phyloP scores from a whole-genome alignment of 2,329 filamentous ascomycete species.

The Neofusicoccum cordaticola region DNA sequence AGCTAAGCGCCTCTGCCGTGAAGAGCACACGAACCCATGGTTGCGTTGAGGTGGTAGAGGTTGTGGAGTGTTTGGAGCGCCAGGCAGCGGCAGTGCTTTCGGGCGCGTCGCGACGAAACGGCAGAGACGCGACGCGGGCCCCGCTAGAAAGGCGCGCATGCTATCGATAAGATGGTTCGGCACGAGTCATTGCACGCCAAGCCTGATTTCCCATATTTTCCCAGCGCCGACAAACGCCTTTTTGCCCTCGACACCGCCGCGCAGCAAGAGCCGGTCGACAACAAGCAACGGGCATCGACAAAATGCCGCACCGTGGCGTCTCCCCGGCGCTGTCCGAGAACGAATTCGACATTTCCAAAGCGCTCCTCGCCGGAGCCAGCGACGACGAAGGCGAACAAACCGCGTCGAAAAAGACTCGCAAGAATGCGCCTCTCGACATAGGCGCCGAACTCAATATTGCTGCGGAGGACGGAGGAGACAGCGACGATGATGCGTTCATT shows the following conservation, averaged over 20 bases:
- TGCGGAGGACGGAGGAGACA: constrained; percentile 54
- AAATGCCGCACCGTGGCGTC: constrained; percentile 68
- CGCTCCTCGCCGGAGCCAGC: constrained; percentile 63
- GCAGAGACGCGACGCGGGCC: constrained; percentile 14
- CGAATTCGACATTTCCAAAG: constrained; percentile 84
- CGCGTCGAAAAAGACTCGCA: constrained; percentile 21
- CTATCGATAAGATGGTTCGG: neutral
- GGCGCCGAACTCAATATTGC: constrained; percentile 40
- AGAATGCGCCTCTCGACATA: constrained; percentile 22
- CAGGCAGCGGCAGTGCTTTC: constrained; percentile 4
- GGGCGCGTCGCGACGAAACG: neutral
- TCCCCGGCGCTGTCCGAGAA: constrained; percentile 86
- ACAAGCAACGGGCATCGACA: neutral
- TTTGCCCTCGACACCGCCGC: constrained; percentile 8
- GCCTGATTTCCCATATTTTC: constrained; percentile 11
- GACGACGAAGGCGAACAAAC: constrained; percentile 43
- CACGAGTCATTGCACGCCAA: constrained; percentile 5
- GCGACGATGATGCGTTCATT: constrained; percentile 82
- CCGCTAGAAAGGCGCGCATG: constrained; percentile 1
- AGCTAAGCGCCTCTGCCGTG: neutral
- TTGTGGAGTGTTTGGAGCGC: neutral
- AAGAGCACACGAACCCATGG: constrained; percentile 2
- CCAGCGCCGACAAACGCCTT: neutral
- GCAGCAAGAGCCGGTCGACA: constrained; percentile 12
- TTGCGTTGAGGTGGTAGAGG: neutral